phyloP scores from a whole-genome alignment of 1,284 basidiomycete genomes.

The Ceratorhiza oryzae-sativae region DNA sequence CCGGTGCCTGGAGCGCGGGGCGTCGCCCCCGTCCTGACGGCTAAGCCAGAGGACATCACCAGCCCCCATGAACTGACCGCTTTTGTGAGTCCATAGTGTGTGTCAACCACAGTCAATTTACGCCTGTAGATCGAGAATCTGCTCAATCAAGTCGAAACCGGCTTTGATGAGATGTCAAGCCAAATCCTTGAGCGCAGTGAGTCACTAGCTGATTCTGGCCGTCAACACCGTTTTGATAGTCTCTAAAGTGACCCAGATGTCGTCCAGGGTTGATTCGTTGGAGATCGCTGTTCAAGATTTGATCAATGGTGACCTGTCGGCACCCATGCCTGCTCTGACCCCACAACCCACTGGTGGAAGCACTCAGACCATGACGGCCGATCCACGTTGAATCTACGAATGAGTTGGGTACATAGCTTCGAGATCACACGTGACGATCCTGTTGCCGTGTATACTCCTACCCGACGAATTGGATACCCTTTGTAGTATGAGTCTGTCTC shows the following conservation, averaged over 20 bases:
- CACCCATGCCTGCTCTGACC: constrained; percentile 36
- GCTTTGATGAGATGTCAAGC: constrained; percentile 83
- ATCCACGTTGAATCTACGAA: background rate
- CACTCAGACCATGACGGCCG: constrained; percentile 12
- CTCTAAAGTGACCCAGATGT: constrained; percentile 80
- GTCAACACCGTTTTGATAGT: constrained; percentile 10
- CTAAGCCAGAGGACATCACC: constrained; percentile 45
- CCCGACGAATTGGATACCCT: too few species aligned
- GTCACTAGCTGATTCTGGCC: constrained; percentile 48
- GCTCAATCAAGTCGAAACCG: constrained; percentile 75
- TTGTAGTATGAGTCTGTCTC: too few species aligned
- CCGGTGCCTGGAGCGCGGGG: constrained; percentile 12
- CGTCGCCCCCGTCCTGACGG: constrained; percentile 6
- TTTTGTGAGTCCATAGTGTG: constrained; percentile 64
- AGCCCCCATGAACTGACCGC: constrained; percentile 79
- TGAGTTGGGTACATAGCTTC: too few species aligned
- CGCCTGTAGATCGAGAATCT: constrained; percentile 71
- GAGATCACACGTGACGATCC: too few species aligned
- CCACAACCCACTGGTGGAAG: constrained; percentile 38
- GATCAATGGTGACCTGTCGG: constrained; percentile 62
- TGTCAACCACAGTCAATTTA: background rate
- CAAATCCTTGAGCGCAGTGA: constrained; percentile 81
- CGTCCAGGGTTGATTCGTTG: constrained; percentile 78
- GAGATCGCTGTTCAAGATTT: constrained; percentile 84
- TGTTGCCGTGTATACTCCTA: too few species aligned